phyloP scores from a whole-genome alignment of 2,329 filamentous ascomycete genomes.

The Paecilomyces formosus region DNA sequence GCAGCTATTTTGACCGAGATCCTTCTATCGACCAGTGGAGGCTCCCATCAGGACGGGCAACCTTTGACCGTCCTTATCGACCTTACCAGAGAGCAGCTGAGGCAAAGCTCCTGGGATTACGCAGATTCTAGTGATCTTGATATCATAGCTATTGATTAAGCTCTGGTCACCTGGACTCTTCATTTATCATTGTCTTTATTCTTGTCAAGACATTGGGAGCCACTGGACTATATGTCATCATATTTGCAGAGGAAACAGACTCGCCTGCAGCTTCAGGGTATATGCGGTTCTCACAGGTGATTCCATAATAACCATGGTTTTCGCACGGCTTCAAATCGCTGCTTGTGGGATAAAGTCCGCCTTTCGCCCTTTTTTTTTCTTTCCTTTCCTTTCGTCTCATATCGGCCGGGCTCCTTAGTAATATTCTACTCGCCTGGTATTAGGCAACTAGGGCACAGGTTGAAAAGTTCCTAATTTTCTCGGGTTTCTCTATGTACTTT shows the following conservation, averaged over 20 bases:
- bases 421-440: neutral
- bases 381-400: neutral
- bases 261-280: neutral
- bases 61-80: neutral
- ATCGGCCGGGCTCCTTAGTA: neutral
- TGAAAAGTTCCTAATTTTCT: neutral
- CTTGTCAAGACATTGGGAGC: neutral
- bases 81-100: neutral
- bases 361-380: neutral
- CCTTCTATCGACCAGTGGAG: constrained; percentile 6
- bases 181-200: neutral
- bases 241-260: neutral
- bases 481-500: neutral
- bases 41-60: neutral
- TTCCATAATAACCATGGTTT: neutral
- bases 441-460: neutral
- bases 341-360: neutral
- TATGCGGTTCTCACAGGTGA: neutral
- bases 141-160: neutral
- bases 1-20: constrained; percentile 17
- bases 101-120: neutral
- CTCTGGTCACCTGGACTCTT: neutral
- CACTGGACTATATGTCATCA: neutral
- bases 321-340: neutral
- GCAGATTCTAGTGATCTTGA: neutral